Evolutionary conservation across 2,329 filamentous ascomycete species (phyloP).

Genomic region (Xylaria sp.): DNA sequence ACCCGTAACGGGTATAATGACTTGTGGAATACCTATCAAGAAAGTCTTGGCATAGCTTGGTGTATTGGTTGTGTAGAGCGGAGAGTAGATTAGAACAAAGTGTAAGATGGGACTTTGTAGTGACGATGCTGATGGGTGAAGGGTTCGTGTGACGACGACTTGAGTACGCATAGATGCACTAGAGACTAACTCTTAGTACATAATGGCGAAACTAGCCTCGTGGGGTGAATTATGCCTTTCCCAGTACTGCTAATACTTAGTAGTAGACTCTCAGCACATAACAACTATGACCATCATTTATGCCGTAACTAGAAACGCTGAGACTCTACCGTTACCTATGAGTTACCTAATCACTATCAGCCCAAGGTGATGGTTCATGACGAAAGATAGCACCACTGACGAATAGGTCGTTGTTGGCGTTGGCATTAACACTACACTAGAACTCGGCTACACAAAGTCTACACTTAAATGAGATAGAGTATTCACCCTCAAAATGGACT

Average conservation of each 20-base stretch:
- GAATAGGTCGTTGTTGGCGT: not conserved
- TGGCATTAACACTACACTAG: not conserved
- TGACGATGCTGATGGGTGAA: not conserved
- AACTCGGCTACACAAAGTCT: not conserved
- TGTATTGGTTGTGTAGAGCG: too few relatives aligned
- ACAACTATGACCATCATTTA: not conserved
- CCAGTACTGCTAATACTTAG: slow-evolving; percentile 1
- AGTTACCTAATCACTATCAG: slow-evolving; percentile 9
- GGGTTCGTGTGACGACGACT: not conserved
- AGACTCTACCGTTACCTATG: slow-evolving; percentile 5
- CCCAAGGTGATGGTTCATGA: slow-evolving; percentile 8
- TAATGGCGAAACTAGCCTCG: slow-evolving; percentile 24
- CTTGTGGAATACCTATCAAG: too few relatives aligned
- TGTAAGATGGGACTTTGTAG: not conserved
- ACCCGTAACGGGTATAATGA: too few relatives aligned
- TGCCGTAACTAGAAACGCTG: slow-evolving; percentile 7
- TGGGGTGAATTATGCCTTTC: slow-evolving; percentile 12
- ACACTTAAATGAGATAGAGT: not conserved
- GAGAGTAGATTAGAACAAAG: too few relatives aligned
- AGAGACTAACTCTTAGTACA: not conserved
- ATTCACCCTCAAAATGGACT: not conserved
- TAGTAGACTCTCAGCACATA: not conserved
- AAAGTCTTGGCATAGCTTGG: too few relatives aligned
- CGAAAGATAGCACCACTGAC: slow-evolving; percentile 6
- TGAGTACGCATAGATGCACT: not conserved